phyloP scores from a whole-genome alignment of 1,284 basidiomycete genomes.

The Exobasidium rhododendri region DNA sequence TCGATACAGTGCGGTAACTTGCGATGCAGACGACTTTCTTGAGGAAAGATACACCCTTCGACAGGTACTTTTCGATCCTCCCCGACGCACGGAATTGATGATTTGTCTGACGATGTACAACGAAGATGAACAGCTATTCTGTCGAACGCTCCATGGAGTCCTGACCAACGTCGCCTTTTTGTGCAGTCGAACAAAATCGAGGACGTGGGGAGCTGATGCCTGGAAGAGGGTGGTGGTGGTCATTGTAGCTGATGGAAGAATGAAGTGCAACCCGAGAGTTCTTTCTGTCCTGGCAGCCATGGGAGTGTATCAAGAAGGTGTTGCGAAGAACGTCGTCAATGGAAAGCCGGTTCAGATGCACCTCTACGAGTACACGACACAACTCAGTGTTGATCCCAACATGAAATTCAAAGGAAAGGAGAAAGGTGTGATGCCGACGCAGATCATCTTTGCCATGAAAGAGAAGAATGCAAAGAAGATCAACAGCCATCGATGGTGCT shows the following conservation, averaged over 20 bases:
- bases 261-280: conserved; percentile 18
- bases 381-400: conserved; percentile 75
- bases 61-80: conserved; percentile 48
- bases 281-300: conserved; percentile 62
- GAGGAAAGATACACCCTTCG: conserved; percentile 47
- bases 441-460: conserved; percentile 90
- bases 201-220: conserved; percentile 92
- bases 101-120: conserved; percentile 54
- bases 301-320: conserved; percentile 83
- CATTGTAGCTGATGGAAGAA: conserved; percentile 20
- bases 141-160: conserved; percentile 51
- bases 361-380: conserved; percentile 69
- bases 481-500: conserved; percentile 55
- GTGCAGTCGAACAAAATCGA: conserved; percentile 74
- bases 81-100: conserved; percentile 49
- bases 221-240: conserved; percentile 72
- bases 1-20: conserved; percentile 38
- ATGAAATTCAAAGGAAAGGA: conserved; percentile 79
- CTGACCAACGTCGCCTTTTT: conserved; percentile 60
- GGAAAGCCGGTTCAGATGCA: conserved; percentile 82
- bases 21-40: conserved; percentile 30
- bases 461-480: conserved; percentile 83
- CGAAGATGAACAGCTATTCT: conserved; percentile 36
- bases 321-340: conserved; percentile 86
- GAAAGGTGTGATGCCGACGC: conserved; percentile 70